These are phyloP conservation scores for Thielaviopsis punctulata DNA, from an alignment of 2,329 filamentous ascomycete genomes.

Conservation along the genomic window DNA sequence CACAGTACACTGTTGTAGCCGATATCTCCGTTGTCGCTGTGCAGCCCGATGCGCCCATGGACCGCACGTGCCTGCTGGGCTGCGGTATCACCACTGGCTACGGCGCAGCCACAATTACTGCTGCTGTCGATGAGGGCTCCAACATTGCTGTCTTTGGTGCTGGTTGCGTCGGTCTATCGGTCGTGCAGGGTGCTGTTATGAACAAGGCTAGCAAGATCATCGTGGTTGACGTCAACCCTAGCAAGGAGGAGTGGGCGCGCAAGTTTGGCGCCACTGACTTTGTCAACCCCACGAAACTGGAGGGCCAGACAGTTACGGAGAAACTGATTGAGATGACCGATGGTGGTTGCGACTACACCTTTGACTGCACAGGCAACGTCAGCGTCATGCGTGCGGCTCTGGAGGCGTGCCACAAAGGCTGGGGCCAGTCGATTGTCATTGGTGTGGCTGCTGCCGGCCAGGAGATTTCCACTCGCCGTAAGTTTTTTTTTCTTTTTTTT, in stretches of 20 bases:
- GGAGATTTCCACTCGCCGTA: slow-evolving; percentile 86
- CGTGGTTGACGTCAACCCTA: slow-evolving; percentile 59
- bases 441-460: slow-evolving; percentile 92
- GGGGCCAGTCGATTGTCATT: slow-evolving; percentile 96
- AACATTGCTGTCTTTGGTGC: slow-evolving; percentile 88
- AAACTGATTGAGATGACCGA: slow-evolving; percentile 95
- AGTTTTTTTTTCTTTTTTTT: slow-evolving; percentile 27
- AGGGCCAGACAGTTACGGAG: slow-evolving; percentile 69
- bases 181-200: slow-evolving; percentile 82
- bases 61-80: slow-evolving; percentile 86
- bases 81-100: slow-evolving; percentile 98
- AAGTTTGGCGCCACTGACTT: slow-evolving; percentile 97
- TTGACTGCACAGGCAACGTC: slow-evolving; percentile 97
- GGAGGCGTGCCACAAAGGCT: slow-evolving; percentile 98
- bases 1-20: slow-evolving; percentile 94
- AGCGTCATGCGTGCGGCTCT: slow-evolving; percentile 88
- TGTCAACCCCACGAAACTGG: slow-evolving; percentile 74
- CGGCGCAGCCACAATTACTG: slow-evolving; percentile 85
- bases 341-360: slow-evolving; percentile 95
- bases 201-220: slow-evolving; percentile 69
- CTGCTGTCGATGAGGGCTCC: slow-evolving; percentile 75
- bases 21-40: slow-evolving; percentile 97
- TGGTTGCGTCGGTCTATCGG: slow-evolving; percentile 86
- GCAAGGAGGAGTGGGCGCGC: slow-evolving; percentile 77
- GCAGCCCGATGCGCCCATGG: slow-evolving; percentile 78